These are phyloP conservation scores for Arbutus unedo DNA, from an alignment of 148 eudicot genomes.

Conservation along the genomic window DNA sequence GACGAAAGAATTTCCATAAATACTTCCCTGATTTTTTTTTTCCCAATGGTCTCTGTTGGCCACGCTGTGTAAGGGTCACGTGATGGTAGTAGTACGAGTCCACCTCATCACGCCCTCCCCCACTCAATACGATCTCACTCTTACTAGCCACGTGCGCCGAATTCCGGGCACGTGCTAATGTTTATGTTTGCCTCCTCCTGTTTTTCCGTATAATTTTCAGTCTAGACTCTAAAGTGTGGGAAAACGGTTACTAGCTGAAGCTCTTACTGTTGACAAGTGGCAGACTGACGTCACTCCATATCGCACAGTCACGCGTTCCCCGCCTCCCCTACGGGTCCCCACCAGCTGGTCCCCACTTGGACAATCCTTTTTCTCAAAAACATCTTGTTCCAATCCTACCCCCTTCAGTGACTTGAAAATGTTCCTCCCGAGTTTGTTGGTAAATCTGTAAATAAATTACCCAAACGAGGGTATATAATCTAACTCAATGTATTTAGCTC, in stretches of 20 bases:
- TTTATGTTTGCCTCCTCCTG: background rate
- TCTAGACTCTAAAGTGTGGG: background rate
- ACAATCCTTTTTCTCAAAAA: background rate
- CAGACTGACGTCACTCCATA: background rate
- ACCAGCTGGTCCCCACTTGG: slow-evolving; percentile 13
- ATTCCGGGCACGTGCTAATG: slow-evolving; percentile 7
- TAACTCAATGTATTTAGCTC: background rate
- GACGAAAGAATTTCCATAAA: no score
- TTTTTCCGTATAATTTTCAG: background rate
- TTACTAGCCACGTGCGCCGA: slow-evolving; percentile 22
- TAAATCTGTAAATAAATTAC: background rate
- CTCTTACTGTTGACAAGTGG: slow-evolving; percentile 10
- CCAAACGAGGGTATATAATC: background rate
- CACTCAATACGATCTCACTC: background rate
- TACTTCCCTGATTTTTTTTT: no score
- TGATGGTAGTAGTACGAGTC: background rate
- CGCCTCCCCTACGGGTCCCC: background rate
- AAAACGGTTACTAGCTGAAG: background rate
- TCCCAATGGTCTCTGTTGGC: background rate
- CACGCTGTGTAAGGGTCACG: background rate
- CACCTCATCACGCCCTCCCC: background rate
- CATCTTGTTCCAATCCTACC: no score
- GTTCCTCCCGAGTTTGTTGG: background rate
- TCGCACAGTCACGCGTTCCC: slow-evolving; percentile 13
- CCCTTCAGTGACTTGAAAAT: background rate